These are phyloP conservation scores for Pseudotulostoma volvatum DNA, from an alignment of 495 filamentous ascomycete genomes.

Conservation along the genomic window DNA sequence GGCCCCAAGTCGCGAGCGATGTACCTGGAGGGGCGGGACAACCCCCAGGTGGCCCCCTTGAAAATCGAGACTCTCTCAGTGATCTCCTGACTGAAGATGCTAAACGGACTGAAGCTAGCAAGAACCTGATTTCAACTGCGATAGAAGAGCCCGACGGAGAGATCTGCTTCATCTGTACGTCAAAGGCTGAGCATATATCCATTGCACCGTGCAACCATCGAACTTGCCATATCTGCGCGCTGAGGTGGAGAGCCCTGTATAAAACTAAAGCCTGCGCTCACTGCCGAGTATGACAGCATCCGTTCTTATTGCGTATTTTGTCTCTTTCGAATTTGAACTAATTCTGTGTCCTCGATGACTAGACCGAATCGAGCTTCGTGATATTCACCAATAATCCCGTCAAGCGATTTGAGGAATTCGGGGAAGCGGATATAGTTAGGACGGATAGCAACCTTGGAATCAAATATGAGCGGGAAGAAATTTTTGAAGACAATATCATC, in stretches of 20 bases:
- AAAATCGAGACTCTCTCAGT: constrained; percentile 22
- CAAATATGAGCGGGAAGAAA: constrained; percentile 69
- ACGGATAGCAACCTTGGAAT: constrained; percentile 77
- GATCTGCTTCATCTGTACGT: constrained; percentile 94
- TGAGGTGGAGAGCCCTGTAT: constrained; percentile 80
- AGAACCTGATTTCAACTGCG: no score
- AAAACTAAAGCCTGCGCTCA: constrained; percentile 91
- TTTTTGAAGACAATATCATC: constrained; percentile 72
- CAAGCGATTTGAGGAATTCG: constrained; percentile 75
- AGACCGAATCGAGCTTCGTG: constrained; percentile 69
- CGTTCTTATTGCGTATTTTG: neutral
- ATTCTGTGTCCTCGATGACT: neutral
- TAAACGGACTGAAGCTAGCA: constrained; percentile 10
- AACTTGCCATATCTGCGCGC: constrained; percentile 87
- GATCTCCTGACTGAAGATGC: constrained; percentile 26
- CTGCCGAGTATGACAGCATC: constrained; percentile 52
- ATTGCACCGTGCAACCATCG: constrained; percentile 87
- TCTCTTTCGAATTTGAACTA: neutral
- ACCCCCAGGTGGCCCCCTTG: constrained; percentile 1
- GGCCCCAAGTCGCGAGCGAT: neutral
- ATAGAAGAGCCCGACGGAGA: no score
- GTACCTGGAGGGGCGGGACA: neutral
- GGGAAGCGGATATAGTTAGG: constrained; percentile 49
- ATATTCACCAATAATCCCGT: constrained; percentile 73
- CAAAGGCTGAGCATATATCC: constrained; percentile 63